Evolutionary conservation across 768 basidiomycete genomes (phyloP), one percentile per base, ranked within the genome.

Genomic region (Kwoniella sp.): DNA sequence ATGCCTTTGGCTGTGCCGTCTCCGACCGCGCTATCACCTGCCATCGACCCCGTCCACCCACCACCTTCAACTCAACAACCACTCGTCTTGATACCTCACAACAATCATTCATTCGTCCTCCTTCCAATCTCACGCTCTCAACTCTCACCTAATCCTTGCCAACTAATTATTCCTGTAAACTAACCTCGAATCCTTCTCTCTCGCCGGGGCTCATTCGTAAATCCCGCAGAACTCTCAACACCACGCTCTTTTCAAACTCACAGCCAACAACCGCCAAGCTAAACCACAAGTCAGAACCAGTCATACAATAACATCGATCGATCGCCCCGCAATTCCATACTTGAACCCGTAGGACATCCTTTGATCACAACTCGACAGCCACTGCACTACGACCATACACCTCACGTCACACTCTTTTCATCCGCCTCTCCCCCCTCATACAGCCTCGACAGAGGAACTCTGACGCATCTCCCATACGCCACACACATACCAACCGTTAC

Each of bases 401-500:
- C 40, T 44, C 40, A 15, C 40, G 40, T 44, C 40, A 44, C 40
- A 44, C 40, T 44, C 40, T 44, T 44, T 44, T 44, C 40, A 44
- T 44, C 40, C 40, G 40, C 8, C 40, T 19, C 40, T 44, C 40
- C 40, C 17, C 17, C 40, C 40, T 44, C 10, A 3, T 19, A 44
- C 40, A 44, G 40, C 40, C 40, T 9, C 40, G 8, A 44, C 40
- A 44, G 40, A 44, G 40, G 40, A 44, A 15, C 40, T 44, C 17
- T 44, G 40, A 44, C 40, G 40, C 40, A 44, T 44, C 40, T 44
- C 40, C 7, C 40, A 9, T 44, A 44, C 40, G 40, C 40, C 40
- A 44, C 40, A 33, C 33, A n/a, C n/a, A n/a, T n/a, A n/a, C n/a
- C n/a, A n/a, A n/a, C n/a, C n/a, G n/a, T n/a, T n/a, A n/a, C n/a